Evolutionary conservation across 129 eudicot genomes (phyloP).

Genomic region (Apium graveolens): DNA sequence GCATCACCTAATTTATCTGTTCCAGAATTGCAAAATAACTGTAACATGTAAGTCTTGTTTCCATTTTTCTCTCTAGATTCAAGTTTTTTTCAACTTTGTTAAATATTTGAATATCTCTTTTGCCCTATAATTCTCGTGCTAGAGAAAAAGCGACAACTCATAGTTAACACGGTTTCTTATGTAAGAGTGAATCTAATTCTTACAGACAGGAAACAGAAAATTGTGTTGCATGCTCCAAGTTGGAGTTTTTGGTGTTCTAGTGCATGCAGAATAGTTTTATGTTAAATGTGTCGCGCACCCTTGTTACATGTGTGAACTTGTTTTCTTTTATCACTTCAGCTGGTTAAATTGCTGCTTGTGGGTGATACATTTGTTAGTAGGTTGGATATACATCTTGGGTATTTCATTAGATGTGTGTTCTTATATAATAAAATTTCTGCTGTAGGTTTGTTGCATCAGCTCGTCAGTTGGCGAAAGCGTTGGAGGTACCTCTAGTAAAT

Average conservation of each 20-base stretch:
- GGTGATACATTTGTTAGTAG: neutral
- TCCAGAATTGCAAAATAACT: slow-evolving; percentile 85
- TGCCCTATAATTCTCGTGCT: neutral
- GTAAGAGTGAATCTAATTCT: neutral
- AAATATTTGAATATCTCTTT: neutral
- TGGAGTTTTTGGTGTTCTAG: neutral
- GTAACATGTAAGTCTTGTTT: slow-evolving; percentile 67
- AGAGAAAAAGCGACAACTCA: neutral
- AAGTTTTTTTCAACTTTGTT: neutral
- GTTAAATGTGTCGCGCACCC: neutral
- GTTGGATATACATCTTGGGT: neutral
- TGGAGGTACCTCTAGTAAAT: slow-evolving; percentile 97
- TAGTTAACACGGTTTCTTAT: neutral
- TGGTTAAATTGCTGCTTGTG: neutral
- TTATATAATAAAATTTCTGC: neutral
- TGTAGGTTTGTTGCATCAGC: slow-evolving; percentile 96
- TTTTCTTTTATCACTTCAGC: neutral
- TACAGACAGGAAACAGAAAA: neutral
- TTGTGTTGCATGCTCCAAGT: neutral
- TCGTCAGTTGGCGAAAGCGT: slow-evolving; percentile 89
- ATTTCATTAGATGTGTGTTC: neutral
- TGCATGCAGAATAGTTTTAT: neutral
- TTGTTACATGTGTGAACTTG: neutral
- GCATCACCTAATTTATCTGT: slow-evolving; percentile 63
- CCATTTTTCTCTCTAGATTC: neutral